phyloP scores from a whole-genome alignment of 192 early-diverging fungal species.

The Phlyctochytrium bullatum region DNA sequence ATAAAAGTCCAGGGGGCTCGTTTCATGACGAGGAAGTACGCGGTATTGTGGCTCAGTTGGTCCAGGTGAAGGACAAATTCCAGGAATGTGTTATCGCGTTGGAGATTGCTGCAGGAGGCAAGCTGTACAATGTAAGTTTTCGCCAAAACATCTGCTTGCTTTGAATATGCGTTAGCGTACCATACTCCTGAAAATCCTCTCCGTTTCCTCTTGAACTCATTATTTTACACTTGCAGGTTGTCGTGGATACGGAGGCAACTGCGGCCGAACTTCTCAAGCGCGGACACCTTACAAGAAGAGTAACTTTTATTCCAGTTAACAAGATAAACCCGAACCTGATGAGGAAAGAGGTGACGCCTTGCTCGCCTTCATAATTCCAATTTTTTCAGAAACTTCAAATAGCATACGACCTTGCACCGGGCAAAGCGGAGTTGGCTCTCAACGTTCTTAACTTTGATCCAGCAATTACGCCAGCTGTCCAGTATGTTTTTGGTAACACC shows the following conservation, averaged over 20 bases:
- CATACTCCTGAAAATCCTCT: too few relatives aligned
- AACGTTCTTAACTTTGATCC: slow-evolving; percentile 76
- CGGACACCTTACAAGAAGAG: slow-evolving; percentile 62
- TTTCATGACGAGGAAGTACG: slow-evolving; percentile 89
- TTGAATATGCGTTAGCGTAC: too few relatives aligned
- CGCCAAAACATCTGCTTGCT: too few relatives aligned
- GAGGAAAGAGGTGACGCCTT: not conserved
- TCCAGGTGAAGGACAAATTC: slow-evolving; percentile 71
- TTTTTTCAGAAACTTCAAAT: slow-evolving; percentile 50
- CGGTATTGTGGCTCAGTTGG: slow-evolving; percentile 89
- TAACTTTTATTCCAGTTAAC: slow-evolving; percentile 96
- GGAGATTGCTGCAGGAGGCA: slow-evolving; percentile 92
- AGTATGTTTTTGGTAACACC: slow-evolving; percentile 90
- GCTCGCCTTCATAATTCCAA: not conserved
- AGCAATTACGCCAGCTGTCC: slow-evolving; percentile 81
- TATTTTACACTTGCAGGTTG: slow-evolving; percentile 54
- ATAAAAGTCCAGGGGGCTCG: slow-evolving; percentile 76
- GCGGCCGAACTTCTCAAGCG: slow-evolving; percentile 74
- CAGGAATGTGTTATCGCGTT: slow-evolving; percentile 71
- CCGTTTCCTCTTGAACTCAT: too few relatives aligned
- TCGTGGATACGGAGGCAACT: slow-evolving; percentile 85
- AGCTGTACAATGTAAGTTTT: slow-evolving; percentile 78
- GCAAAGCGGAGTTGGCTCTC: slow-evolving; percentile 85
- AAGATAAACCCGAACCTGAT: slow-evolving; percentile 66
- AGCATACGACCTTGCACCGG: slow-evolving; percentile 82